These are phyloP conservation scores for Chrysoporthe deuterocubensis DNA, from an alignment of 2,329 filamentous ascomycete genomes.

Conservation along the genomic window DNA sequence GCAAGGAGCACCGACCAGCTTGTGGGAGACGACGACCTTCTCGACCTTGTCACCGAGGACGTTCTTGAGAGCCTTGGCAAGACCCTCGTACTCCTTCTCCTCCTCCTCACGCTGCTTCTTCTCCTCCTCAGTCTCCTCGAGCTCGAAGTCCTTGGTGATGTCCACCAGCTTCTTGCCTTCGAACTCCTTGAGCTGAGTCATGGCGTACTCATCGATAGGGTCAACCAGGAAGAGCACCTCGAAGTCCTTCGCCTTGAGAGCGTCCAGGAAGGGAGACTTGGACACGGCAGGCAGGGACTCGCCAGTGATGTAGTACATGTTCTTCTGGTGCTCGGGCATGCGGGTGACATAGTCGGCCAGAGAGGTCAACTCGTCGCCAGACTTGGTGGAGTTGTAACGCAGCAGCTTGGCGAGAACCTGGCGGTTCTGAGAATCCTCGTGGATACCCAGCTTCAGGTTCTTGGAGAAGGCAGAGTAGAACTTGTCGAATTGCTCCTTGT, in stretches of 20 bases:
- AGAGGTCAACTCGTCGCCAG: slow-evolving; percentile 92
- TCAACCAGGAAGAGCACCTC: slow-evolving; percentile 99
- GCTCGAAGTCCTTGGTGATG: slow-evolving; percentile 99
- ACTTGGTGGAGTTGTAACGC: slow-evolving; percentile 99
- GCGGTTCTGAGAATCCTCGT: slow-evolving; percentile 99
- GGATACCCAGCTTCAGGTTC: slow-evolving; percentile 99
- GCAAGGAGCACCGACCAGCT: slow-evolving; percentile 91
- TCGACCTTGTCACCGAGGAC: slow-evolving; percentile 99
- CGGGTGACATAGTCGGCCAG: slow-evolving; percentile 97
- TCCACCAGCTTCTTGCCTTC: slow-evolving; percentile 99
- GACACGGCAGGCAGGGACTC: slow-evolving; percentile 98
- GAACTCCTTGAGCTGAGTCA: slow-evolving; percentile 99
- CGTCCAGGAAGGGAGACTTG: slow-evolving; percentile 98
- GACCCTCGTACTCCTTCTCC: slow-evolving; percentile 96
- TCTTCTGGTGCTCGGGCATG: slow-evolving; percentile 99
- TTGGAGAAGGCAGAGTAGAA: slow-evolving; percentile 99
- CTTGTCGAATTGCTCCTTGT: slow-evolving; percentile 99
- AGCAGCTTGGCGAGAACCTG: slow-evolving; percentile 92
- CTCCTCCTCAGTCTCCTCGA: slow-evolving; percentile 99
- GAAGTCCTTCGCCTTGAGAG: slow-evolving; percentile 98
- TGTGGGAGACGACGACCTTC: slow-evolving; percentile 99
- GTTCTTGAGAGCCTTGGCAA: slow-evolving; percentile 98
- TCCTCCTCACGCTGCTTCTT: slow-evolving; percentile 93
- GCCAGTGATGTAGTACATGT: slow-evolving; percentile 99
- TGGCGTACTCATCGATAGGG: slow-evolving; percentile 99